Base-by-base conservation (phyloP, 495 filamentous ascomycete genomes). In the Penicillium dipodomyicola region DNA sequence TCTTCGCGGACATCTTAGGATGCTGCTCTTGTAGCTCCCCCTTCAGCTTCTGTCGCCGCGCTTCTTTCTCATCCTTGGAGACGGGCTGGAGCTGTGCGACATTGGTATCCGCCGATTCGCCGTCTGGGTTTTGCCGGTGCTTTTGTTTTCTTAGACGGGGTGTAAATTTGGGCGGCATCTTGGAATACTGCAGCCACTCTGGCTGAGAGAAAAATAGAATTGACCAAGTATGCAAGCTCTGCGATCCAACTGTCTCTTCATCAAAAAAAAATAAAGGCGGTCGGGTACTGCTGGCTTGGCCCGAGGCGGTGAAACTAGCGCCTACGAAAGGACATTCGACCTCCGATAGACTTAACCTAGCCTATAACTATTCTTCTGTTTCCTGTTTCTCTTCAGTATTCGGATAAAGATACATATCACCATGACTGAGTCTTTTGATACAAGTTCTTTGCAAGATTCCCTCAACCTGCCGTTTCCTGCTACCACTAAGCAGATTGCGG, bases 1-100 rank as follows among this genome's bases (percentile, higher is more conserved):
- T 99, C 77, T 97, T 96, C 39, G 83, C 79, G 32, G 87, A 93
- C 58, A 96, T 84, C 66, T 89, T 90, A n/a, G 80, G 72, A 49
- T 89, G 81, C 53, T 80, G 78, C 12, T 71, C 69, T 56, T 72
- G 73, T 53, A 87, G 56, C 57, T 88, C 82, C n/a, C 85, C 84
- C 56, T 80, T 84, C 44, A 96, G 62, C 60, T 87, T 80, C 52
- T 83, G 77, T 65, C 84, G 88, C 66, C 82, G 84, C 56, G 83
- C 80, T 65, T 93, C 87, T 53, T 80, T 83, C 61, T 90, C 86
- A 35, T 72, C 74, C 67, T 88, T 84, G 41, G 83, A 79, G 20
- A 78, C 73, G 17, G 89, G 87, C 35, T 87, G 57, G 62, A 93
- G 81, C 70, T 91, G 88, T 33, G 83, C 62, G 46, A 78, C 81